Percentiles rank a stretch among this genome's conserved stretches.
These are phyloP conservation scores for Cadophora sp. DNA, from an alignment of 2,329 filamentous ascomycete genomes.

Conservation along the genomic window DNA sequence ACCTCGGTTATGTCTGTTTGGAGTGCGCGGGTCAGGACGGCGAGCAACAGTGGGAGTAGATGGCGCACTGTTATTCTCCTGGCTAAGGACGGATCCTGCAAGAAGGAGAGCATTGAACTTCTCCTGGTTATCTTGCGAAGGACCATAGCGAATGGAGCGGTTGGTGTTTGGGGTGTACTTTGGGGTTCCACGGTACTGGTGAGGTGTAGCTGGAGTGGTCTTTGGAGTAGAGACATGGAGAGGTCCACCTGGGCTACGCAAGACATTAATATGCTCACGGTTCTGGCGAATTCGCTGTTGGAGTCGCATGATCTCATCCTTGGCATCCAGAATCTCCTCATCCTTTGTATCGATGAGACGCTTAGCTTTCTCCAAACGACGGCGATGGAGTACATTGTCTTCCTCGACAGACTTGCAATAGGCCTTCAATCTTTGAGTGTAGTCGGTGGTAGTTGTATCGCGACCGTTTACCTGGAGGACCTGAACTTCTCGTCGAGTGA, in stretches of 20 bases:
- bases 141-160: conserved; percentile 45
- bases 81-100: conserved; percentile 77
- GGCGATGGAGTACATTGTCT: conserved; percentile 68
- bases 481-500: conserved; percentile 87
- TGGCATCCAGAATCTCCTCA: conserved; percentile 71
- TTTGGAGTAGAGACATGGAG: conserved; percentile 69
- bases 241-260: conserved; percentile 76
- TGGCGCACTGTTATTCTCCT: conserved; percentile 77
- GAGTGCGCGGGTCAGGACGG: conserved; percentile 51
- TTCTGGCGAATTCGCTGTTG: conserved; percentile 89
- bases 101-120: conserved; percentile 79
- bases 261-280: conserved; percentile 80
- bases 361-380: conserved; percentile 75
- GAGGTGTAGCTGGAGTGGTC: conserved; percentile 51
- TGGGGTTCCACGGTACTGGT: conserved; percentile 53
- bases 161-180: conserved; percentile 57
- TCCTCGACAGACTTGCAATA: conserved; percentile 71
- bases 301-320: conserved; percentile 78
- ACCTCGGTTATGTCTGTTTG: conserved; percentile 72
- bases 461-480: conserved; percentile 77
- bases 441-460: conserved; percentile 61
- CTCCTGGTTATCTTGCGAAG: conserved; percentile 66
- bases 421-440: conserved; percentile 67
- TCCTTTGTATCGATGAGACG: conserved; percentile 80
- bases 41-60: conserved; percentile 62